Evolutionary conservation across 306 rosid species (phyloP).

Genomic region (Ochetophila trinervis): DNA sequence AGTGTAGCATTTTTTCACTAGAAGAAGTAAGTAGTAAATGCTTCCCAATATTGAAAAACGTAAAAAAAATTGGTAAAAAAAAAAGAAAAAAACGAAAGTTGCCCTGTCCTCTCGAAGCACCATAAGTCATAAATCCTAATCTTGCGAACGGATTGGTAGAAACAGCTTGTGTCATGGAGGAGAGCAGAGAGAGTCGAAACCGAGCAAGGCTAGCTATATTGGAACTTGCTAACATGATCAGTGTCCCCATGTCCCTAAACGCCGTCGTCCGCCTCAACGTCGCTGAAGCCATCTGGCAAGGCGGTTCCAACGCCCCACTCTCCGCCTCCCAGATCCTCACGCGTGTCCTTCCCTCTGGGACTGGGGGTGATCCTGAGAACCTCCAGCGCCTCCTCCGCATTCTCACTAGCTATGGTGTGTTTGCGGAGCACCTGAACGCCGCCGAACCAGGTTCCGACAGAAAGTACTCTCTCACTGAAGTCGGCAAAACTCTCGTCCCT

Average conservation of each 20-base stretch:
- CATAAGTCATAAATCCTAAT: no score
- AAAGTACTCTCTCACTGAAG: conserved; percentile 64
- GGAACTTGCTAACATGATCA: conserved; percentile 91
- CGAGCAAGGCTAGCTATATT: conserved; percentile 55
- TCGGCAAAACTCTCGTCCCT: conserved; percentile 73
- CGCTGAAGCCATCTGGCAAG: conserved; percentile 79
- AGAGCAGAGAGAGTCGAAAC: conserved; percentile 35
- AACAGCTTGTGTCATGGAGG: conserved; percentile 31
- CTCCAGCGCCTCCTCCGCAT: conserved; percentile 84
- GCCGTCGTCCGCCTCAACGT: conserved; percentile 88
- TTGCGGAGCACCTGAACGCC: conserved; percentile 45
- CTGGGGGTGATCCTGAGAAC: conserved; percentile 66
- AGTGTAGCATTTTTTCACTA: no score
- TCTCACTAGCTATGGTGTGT: conserved; percentile 74
- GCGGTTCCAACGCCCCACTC: conserved; percentile 67
- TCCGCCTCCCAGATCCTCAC: conserved; percentile 58
- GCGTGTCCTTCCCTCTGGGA: conserved; percentile 38
- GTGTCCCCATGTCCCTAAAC: conserved; percentile 90
- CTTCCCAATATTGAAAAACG: no score
- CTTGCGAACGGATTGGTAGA: no score
- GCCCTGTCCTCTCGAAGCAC: no score
- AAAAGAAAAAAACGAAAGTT: no score
- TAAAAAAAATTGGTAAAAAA: no score
- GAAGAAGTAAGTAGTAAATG: no score
- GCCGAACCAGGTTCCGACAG: conserved; percentile 30